phyloP scores from a whole-genome alignment of 169 alveolate genomes.

The Cryptosporidium bovis region DNA sequence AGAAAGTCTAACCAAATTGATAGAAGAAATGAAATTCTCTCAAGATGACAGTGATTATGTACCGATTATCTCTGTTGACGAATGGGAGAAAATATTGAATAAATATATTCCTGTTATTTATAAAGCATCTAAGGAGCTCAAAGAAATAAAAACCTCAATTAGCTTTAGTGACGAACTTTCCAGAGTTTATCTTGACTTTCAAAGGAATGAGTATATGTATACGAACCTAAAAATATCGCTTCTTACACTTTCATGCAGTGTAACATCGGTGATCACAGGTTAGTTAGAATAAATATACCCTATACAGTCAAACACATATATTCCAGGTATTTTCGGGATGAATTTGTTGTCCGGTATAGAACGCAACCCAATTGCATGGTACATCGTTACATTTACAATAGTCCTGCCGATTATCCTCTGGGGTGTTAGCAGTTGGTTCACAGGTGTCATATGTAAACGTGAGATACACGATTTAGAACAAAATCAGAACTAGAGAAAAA shows the following conservation, averaged over 20 bases:
- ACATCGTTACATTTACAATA: constrained; percentile 34
- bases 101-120: constrained; percentile 28
- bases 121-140: constrained; percentile 32
- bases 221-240: constrained; percentile 57
- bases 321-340: constrained; percentile 63
- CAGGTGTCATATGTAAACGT: constrained; percentile 69
- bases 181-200: constrained; percentile 45
- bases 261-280: constrained; percentile 70
- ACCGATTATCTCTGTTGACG: constrained; percentile 34
- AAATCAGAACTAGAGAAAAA: background rate
- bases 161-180: constrained; percentile 41
- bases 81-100: constrained; percentile 54
- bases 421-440: constrained; percentile 70
- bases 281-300: background rate
- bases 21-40: constrained; percentile 22
- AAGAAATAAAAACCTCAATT: constrained; percentile 45
- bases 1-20: constrained; percentile 19
- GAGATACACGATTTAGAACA: constrained; percentile 33
- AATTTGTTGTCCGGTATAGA: constrained; percentile 65
- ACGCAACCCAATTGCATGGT: constrained; percentile 70
- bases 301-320: background rate
- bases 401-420: constrained; percentile 55
- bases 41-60: background rate
- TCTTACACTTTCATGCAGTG: constrained; percentile 42
- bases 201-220: constrained; percentile 71